Evolutionary conservation across 345 rosid species (phyloP), one percentile per base, ranked within the genome.

Genomic region (Populus euphratica): DNA sequence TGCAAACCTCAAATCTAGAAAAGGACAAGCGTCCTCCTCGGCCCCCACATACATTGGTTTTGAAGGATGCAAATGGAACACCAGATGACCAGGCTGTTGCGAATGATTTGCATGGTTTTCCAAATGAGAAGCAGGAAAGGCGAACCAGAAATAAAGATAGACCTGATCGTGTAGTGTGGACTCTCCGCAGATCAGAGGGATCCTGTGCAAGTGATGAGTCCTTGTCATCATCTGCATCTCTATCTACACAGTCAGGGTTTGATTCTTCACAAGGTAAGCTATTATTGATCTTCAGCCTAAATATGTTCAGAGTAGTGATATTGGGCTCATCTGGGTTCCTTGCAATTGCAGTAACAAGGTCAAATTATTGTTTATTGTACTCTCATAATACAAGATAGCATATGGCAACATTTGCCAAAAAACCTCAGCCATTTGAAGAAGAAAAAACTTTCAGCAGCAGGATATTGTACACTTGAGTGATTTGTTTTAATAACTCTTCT

Each of bases 81-180:
- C 39, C 77, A 33, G 86, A 83, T 79, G 89, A 79, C 78, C 85
- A 83, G 83, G 80, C 73, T 82, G 75, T 79, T 69, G 88, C 86
- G 69, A 89, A 86, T 76, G 90, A 87, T 27, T 64, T 72, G 36
- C 82, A 81, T 75, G 81, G 86, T 59, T 72, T 77, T 67, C 36
- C 74, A 35, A 79, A 76, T 49, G 90, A 87, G 75, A 90, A 87
- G 80, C 83, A 62, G 35, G 94, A 87, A 85, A 88, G 81, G 74
- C 88, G 88, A 43, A 52, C 80, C 54, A 84, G 89, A 83, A 87
- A 88, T 82, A 91, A 80, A 85, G 97, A 91, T 73, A 89, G 92
- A 73, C 92, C 90, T 75, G 95, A 91, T 87, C 95, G 90, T 64
- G 84, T 86, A 78, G 86, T 89, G 43, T 87, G 95, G 97, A 82